Base-by-base conservation (phyloP, 345 rosid genomes). In the Populus tremula region DNA sequence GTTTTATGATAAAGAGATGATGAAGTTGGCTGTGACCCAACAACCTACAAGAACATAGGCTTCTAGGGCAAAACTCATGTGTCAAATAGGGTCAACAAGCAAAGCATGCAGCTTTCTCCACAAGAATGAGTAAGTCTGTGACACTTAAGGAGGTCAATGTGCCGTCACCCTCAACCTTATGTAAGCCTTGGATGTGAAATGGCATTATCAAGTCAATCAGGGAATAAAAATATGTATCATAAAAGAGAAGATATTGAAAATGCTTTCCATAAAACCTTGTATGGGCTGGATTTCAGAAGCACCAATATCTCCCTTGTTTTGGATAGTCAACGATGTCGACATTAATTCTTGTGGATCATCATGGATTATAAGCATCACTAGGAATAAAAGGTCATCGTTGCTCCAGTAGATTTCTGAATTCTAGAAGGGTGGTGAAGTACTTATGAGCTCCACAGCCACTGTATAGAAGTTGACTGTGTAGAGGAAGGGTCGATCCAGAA, bases 51-150 rank as follows among this genome's bases (percentile, higher is more conserved):
- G 71, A 75, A 79, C 45, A 4, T 43, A 65, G 59, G 69, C 39
- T 75, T 50, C 73, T 64, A 79, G 67, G 72, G 17, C 12, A 69
- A 11, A 10, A 43, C 45, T 41, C 18, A 31, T 50, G 59, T 69
- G 77, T 73, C 63, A 72, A 75, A 82, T 77, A 80, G 78, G 84
- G 74, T 84, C 85, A 72, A 79, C 71, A 73, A 43, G 65, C 35
- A 56, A 25, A 81, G 85, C 36, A 33, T 33, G 36, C 78, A 83
- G 84, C 77, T 77, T 53, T 63, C 77, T 4, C 84, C 89, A 87
- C 86, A 75, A 59, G 36, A 72, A 71, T 77, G 81, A 72, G 75
- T 74, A 70, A 70, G 47, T 71, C 69, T 41, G 27, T 66, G 81
- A 82, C 82, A 68, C 0, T 27, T 27, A 27, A 45, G 75, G 75